Percentiles rank a stretch among this genome's conserved stretches.
Evolutionary conservation across 2,329 filamentous ascomycete species (phyloP).

Genomic region (Fusarium sp.): DNA sequence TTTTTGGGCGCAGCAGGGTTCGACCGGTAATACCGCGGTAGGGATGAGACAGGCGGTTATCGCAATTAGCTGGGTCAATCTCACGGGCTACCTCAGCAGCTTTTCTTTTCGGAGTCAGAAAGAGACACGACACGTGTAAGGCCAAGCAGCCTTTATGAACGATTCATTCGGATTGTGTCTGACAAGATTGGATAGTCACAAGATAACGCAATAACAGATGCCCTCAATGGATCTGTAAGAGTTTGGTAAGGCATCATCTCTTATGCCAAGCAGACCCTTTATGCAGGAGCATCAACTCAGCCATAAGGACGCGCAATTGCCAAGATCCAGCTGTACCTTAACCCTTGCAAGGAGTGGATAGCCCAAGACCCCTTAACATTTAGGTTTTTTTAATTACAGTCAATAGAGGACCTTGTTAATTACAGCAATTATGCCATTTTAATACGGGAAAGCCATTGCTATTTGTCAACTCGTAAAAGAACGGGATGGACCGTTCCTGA

Average conservation of each 20-base stretch:
- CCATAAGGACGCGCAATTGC: constrained; percentile 39
- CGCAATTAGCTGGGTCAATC: neutral
- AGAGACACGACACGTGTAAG: neutral
- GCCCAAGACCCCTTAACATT: constrained; percentile 14
- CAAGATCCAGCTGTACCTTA: neutral
- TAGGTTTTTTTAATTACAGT: neutral
- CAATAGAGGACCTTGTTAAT: neutral
- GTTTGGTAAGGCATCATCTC: neutral
- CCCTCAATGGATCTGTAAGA: fast-evolving
- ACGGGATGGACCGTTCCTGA: constrained; percentile 1
- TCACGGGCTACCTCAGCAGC: fast-evolving
- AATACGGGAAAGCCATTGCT: too few relatives aligned
- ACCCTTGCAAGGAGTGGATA: constrained; percentile 13
- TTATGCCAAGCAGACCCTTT: constrained; percentile 19
- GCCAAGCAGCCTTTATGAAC: neutral
- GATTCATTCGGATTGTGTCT: neutral
- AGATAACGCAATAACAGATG: neutral
- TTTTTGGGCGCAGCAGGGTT: neutral
- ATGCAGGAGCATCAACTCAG: constrained; percentile 29
- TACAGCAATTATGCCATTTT: neutral
- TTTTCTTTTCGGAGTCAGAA: neutral
- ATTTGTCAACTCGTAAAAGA: neutral
- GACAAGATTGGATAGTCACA: neutral
- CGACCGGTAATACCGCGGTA: neutral
- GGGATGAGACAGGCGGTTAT: neutral